A percentile compares a stretch with the other conserved stretches of the same genome.
Evolutionary conservation across 371 early-diverging fungal genomes (phyloP).

Genomic region (Phascolomyces articulosus): DNA sequence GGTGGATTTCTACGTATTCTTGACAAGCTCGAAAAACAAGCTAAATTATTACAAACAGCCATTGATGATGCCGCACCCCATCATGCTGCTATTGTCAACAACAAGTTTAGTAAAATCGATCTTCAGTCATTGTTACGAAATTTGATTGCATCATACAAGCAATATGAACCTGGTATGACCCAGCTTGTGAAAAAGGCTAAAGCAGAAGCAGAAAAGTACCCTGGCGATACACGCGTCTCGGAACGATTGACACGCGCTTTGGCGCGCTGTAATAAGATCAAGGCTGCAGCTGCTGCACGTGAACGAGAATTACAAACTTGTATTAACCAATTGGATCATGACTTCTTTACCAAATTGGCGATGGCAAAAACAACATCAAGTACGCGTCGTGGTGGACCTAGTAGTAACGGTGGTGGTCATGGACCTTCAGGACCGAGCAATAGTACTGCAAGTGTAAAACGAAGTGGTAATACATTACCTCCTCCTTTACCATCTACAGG

Average conservation of each 20-base stretch:
- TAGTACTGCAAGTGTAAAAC: background rate
- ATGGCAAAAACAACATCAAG: constrained; percentile 41
- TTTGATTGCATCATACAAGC: constrained; percentile 51
- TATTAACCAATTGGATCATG: constrained; percentile 42
- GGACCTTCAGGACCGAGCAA: constrained; percentile 10
- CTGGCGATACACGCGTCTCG: constrained; percentile 40
- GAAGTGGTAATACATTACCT: background rate
- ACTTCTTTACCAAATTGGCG: constrained; percentile 52
- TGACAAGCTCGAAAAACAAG: constrained; percentile 38
- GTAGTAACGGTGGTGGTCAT: background rate
- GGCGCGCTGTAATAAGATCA: constrained; percentile 47
- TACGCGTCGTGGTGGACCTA: constrained; percentile 29
- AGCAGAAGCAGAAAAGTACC: constrained; percentile 31
- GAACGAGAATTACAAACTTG: constrained; percentile 45
- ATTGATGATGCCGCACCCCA: constrained; percentile 47
- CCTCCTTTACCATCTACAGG: background rate
- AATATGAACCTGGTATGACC: constrained; percentile 40
- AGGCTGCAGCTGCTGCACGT: constrained; percentile 29
- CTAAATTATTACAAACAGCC: constrained; percentile 29
- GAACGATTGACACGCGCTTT: constrained; percentile 39
- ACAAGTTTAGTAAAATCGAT: constrained; percentile 47
- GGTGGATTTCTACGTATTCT: constrained; percentile 33
- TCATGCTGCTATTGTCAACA: constrained; percentile 34
- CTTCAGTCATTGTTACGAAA: constrained; percentile 49
- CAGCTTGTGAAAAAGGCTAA: constrained; percentile 34